Evolutionary conservation across 441 rosid species (phyloP), one percentile per base, ranked within the genome.

Genomic region (Melastoma candidum): DNA sequence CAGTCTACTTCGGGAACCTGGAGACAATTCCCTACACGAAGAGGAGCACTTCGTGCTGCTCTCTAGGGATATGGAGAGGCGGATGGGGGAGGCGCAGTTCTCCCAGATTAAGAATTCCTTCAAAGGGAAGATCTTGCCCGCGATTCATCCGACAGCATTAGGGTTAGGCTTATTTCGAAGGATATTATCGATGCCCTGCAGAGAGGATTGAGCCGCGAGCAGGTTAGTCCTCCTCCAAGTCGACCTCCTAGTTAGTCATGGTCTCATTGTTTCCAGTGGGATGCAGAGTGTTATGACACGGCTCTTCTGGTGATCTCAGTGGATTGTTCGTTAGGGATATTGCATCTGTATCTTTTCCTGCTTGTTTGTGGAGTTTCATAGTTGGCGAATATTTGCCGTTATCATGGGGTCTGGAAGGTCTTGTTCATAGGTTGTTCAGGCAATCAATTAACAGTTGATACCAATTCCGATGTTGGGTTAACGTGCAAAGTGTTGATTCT

Each of bases 1-100:
- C 88, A 32, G 63, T 93, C 0, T 81, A 76, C 59, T 76, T 68
- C n/a, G 95, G 97, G 32, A 77, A 84, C 58, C 65, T 75, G n/a
- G 98, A 93, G 79, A 87, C 82, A 0, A 74, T 93, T 22, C 99
- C 95, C 26, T 89, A 89, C 59, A 80, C 99, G 3, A 86, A 89
- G 62, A 53, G 97, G 61, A 80, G 13, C 96, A 89, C 67, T 78
- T 89, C n/a, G 84, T 93, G 62, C 85, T 93, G 46, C 59, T 86
- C 68, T 78, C 96, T 0, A 81, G 73, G 73, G 51, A 68, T 46
- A 17, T 72, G 71, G 98, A 93, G 88, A 84, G 68, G 55, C 59
- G 48, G 58, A 32, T 88, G 1, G 97, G 96, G 0, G 96, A 93
- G 72, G 0, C 72, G 8, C 79, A 81, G 43, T 93, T 93, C 62